A percentile compares a stretch with the other conserved stretches of the same genome.
Conservation (phyloP, 176 grass and related monocot genomes). For the Oryza nivara region DNA sequence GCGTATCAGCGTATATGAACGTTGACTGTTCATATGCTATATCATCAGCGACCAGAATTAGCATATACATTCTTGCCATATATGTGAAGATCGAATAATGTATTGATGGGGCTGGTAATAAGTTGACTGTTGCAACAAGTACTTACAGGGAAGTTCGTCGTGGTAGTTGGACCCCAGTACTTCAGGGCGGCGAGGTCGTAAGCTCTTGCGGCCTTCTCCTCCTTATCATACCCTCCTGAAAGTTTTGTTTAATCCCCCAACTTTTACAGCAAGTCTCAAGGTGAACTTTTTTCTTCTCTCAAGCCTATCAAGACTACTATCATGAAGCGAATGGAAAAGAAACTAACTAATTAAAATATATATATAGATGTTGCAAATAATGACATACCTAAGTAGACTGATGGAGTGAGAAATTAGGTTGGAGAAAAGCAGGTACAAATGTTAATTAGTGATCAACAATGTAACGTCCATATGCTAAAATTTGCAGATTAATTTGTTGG, state of each 20-base stretch:
- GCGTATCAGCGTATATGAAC: too few species aligned
- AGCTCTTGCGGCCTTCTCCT: conserved; percentile 89
- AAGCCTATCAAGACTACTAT: too few species aligned
- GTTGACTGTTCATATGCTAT: too few species aligned
- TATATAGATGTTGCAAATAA: not conserved
- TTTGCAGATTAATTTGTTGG: conserved; percentile 42
- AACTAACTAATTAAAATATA: not conserved
- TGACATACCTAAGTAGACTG: conserved; percentile 86
- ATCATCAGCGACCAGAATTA: too few species aligned
- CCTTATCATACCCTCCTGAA: conserved; percentile 90
- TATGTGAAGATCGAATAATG: too few species aligned
- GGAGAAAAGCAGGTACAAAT: not conserved
- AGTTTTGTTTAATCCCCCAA: not conserved
- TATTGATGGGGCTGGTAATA: not conserved
- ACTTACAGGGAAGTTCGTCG: conserved; percentile 89
- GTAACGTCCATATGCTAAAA: not conserved
- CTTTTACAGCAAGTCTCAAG: not conserved
- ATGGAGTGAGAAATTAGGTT: conserved; percentile 9
- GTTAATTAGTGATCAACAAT: conserved; percentile 20
- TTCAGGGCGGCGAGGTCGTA: conserved; percentile 91
- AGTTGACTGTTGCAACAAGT: not conserved
- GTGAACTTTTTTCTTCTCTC: not conserved
- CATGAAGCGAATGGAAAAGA: not conserved
- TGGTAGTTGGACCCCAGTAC: conserved; percentile 80
- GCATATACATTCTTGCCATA: too few species aligned